Percentiles rank a stretch among this genome's conserved stretches.
These are phyloP conservation scores for Drosera capensis DNA, from an alignment of 148 eudicot species.

Conservation along the genomic window DNA sequence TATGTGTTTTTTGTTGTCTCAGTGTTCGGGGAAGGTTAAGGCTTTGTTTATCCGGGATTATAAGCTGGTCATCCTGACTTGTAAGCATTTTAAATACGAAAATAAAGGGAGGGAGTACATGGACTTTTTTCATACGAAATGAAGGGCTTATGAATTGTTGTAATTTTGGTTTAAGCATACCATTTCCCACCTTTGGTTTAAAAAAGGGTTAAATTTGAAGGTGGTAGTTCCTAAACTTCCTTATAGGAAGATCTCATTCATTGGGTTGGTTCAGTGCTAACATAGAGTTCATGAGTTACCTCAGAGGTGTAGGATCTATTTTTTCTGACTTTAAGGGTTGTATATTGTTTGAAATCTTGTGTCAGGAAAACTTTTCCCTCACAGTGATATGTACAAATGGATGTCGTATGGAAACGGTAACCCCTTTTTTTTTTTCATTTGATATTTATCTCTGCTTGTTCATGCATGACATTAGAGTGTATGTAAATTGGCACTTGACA, in stretches of 20 bases:
- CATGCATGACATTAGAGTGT: not conserved
- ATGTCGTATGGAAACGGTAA: conserved; percentile 92
- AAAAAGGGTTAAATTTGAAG: too few relatives aligned
- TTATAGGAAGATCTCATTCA: too few relatives aligned
- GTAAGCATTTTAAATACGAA: too few relatives aligned
- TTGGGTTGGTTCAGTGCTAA: not conserved
- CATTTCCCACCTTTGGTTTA: too few relatives aligned
- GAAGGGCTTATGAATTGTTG: too few relatives aligned
- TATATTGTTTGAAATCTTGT: not conserved
- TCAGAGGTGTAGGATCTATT: too few relatives aligned
- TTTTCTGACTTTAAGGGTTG: not conserved
- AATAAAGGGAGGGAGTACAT: too few relatives aligned
- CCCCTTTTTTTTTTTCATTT: not conserved
- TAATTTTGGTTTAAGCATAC: too few relatives aligned
- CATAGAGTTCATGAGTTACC: not conserved
- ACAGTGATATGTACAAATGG: conserved; percentile 78
- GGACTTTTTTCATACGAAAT: too few relatives aligned
- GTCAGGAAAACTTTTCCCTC: conserved; percentile 81
- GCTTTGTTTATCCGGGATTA: too few relatives aligned
- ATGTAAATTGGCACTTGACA: not conserved
- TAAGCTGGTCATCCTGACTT: too few relatives aligned
- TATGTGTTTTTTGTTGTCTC: not conserved
- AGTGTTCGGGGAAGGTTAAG: not conserved
- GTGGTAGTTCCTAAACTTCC: too few relatives aligned
- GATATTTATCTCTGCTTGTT: not conserved